Evolutionary conservation across 2,329 filamentous ascomycete species (phyloP), one percentile per base, ranked within the genome.

Genomic region (Cytospora schulzeri): DNA sequence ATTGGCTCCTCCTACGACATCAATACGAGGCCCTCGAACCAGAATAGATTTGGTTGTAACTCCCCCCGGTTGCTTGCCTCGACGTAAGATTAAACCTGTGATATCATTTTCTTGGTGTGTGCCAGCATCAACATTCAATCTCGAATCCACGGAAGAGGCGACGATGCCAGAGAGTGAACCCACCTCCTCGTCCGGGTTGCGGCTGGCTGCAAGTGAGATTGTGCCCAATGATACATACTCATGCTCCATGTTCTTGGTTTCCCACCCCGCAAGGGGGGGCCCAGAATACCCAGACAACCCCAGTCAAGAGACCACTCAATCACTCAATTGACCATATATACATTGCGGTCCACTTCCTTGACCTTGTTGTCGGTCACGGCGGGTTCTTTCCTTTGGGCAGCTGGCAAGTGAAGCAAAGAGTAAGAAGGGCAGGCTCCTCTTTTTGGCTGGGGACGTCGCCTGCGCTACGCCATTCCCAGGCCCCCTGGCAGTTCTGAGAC

Each of bases 401-500:
- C 41, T 9, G 38, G 38, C 15, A 19, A 17, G 35, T 12, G 35
- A 33, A 12, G 12, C 9, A 35, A 15, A 4, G 4, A 14, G 6
- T 11, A 12, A 4, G 5, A 41, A 41, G 38, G 38, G 38, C 38
- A 41, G 19, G 7, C 38, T 41, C 38, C 38, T 41, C 38, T 41
- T 41, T 41, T 22, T 6, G 41, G n/a, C 41, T 48, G 19, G 19
- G n/a, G 19, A 11, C 41, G 9, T 48, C n/a, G 45, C 22, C 45
- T 11, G 11, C 45, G 45, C 45, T 48, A 48, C 45, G 45, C 45
- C 45, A 48, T 48, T 24, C 6, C n/a, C 22, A 48, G n/a, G n/a
- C n/a, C n/a, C 45, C 45, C 45, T 24, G n/a, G 11, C n/a, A 14
- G 11, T 48, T 48, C 22, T 48, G 45, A 48, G 71, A 76, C 75